phyloP scores from a whole-genome alignment of 2,329 filamentous ascomycete species.

The Stromatinia cepivora region DNA sequence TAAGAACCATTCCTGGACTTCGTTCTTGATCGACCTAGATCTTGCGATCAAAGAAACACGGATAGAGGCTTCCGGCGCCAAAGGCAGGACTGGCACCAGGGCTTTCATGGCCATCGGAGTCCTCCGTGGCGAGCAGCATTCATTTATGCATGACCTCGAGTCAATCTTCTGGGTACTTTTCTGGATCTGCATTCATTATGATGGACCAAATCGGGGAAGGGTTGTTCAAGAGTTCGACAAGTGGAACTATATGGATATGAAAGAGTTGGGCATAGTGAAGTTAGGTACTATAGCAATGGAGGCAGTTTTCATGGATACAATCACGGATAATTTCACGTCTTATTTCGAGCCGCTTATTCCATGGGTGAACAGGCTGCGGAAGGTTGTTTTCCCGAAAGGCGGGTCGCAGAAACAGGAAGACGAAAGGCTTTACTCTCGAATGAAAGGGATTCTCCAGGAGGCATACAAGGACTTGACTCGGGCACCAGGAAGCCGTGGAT shows the following conservation, averaged over 20 bases:
- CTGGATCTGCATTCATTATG: slow-evolving; percentile 23
- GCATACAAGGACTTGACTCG: no score
- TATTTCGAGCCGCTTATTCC: no score
- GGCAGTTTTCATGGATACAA: fast-evolving
- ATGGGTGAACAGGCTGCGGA: no score
- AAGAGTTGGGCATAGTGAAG: no score
- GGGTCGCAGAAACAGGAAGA: no score
- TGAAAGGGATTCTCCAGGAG: no score
- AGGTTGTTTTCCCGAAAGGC: no score
- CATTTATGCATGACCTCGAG: slow-evolving; percentile 41
- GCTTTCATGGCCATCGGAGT: slow-evolving; percentile 45
- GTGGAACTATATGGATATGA: background rate
- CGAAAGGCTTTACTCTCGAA: no score
- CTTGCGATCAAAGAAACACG: slow-evolving; percentile 37
- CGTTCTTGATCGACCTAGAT: slow-evolving; percentile 45
- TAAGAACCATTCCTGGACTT: slow-evolving; percentile 24
- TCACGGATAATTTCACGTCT: no score
- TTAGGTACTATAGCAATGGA: no score
- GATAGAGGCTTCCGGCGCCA: slow-evolving; percentile 29
- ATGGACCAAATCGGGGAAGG: background rate
- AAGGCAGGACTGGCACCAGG: slow-evolving; percentile 39
- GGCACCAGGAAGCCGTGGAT: no score
- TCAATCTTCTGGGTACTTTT: slow-evolving; percentile 39
- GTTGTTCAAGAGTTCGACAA: background rate
- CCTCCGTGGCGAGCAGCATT: slow-evolving; percentile 39